A percentile compares a stretch with the other conserved stretches of the same genome.
These are phyloP conservation scores for Colletotrichum salicis DNA, from an alignment of 2,329 filamentous ascomycete genomes.

Conservation along the genomic window DNA sequence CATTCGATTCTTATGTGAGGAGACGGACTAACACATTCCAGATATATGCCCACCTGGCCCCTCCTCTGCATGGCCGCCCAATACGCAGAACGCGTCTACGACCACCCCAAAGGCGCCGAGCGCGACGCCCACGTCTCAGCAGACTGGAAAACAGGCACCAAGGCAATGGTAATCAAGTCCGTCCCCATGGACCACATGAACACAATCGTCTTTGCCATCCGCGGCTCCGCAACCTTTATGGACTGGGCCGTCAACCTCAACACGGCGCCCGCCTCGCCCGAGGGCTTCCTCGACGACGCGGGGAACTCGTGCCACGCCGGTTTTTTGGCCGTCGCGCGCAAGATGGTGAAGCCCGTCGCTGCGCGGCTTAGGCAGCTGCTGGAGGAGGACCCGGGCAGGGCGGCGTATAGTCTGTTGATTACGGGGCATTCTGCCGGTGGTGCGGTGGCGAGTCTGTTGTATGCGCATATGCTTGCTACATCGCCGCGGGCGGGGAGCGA, in stretches of 20 bases:
- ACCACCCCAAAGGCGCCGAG: constrained; percentile 70
- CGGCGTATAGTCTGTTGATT: constrained; percentile 77
- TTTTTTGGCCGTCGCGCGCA: constrained; percentile 79
- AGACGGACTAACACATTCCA: constrained; percentile 45
- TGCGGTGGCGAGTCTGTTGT: constrained; percentile 82
- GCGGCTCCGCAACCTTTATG: constrained; percentile 81
- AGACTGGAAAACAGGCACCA: constrained; percentile 79
- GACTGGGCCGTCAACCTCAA: constrained; percentile 90
- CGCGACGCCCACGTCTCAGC: constrained; percentile 76
- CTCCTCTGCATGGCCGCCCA: constrained; percentile 82
- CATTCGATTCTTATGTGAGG: neutral
- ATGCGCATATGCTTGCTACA: constrained; percentile 78
- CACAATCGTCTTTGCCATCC: constrained; percentile 84
- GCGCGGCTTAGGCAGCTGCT: constrained; percentile 75
- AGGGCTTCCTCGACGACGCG: constrained; percentile 79
- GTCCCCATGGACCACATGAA: constrained; percentile 81
- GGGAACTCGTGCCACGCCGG: constrained; percentile 84
- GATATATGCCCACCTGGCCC: constrained; percentile 79
- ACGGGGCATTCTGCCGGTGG: constrained; percentile 90
- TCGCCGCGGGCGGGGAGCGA: constrained; percentile 69
- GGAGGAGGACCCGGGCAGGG: constrained; percentile 75
- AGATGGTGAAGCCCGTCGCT: constrained; percentile 80
- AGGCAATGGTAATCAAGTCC: constrained; percentile 87
- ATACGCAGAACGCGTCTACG: constrained; percentile 81
- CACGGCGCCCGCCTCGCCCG: constrained; percentile 72